Percentiles rank a stretch among this genome's conserved stretches.
phyloP scores from a whole-genome alignment of 495 filamentous ascomycete genomes.

The Margaritispora aquatica region DNA sequence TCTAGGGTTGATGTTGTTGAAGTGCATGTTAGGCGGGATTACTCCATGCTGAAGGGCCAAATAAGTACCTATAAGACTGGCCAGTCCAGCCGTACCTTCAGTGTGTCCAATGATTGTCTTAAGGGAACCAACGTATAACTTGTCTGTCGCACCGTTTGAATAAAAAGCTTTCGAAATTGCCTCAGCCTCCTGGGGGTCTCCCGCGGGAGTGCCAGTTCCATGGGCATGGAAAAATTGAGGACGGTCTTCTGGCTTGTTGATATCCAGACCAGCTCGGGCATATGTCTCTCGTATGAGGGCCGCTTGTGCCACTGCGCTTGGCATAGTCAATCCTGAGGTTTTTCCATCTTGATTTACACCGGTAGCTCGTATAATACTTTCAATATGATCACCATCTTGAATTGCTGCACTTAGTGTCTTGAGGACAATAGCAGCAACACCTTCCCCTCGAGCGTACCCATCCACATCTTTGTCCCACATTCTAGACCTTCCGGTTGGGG shows the following conservation, averaged over 20 bases:
- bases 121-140: constrained; percentile 38
- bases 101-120: constrained; percentile 44
- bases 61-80: constrained; percentile 50
- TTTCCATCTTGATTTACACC: constrained; percentile 58
- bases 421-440: constrained; percentile 47
- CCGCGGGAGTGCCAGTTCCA: constrained; percentile 27
- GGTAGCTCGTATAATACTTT: constrained; percentile 53
- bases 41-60: constrained; percentile 50
- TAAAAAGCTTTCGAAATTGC: constrained; percentile 15
- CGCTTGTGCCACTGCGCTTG: constrained; percentile 51
- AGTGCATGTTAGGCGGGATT: constrained; percentile 40
- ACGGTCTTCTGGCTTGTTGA: neutral
- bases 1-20: constrained; percentile 26
- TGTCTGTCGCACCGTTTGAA: neutral
- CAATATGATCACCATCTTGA: constrained; percentile 50
- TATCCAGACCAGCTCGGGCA: constrained; percentile 30
- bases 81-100: constrained; percentile 52
- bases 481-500: constrained; percentile 38
- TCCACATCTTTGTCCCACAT: constrained; percentile 56
- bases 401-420: constrained; percentile 54
- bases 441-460: constrained; percentile 66
- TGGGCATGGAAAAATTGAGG: constrained; percentile 19
- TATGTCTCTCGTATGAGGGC: constrained; percentile 47
- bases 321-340: constrained; percentile 55
- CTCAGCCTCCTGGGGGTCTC: constrained; percentile 15